phyloP scores from a whole-genome alignment of 1,139 yeast species.

The Candida tropicalis region DNA sequence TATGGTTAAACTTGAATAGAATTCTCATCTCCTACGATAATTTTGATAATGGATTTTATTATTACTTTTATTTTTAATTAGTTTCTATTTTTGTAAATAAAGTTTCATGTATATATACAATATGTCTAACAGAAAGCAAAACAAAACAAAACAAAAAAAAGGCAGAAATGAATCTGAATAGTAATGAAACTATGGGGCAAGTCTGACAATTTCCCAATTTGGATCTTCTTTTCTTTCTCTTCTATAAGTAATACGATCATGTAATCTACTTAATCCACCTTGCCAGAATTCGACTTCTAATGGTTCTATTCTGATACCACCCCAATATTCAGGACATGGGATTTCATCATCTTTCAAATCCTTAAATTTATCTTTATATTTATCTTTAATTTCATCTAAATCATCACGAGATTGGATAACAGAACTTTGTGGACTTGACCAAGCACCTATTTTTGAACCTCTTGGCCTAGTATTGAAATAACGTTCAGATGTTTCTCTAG shows the following conservation, averaged over 20 bases:
- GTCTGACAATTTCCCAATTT: conserved; percentile 65
- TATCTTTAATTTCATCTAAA: conserved; percentile 55
- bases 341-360: conserved; percentile 59
- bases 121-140: neutral
- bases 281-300: conserved; percentile 96
- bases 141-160: neutral
- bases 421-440: conserved; percentile 91
- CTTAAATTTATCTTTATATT: conserved; percentile 59
- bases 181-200: conserved; percentile 61
- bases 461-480: conserved; percentile 89
- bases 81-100: conserved; percentile 2
- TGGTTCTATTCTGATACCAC: conserved; percentile 88
- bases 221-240: conserved; percentile 50
- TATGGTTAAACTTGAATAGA: conserved; percentile 14
- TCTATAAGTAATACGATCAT: conserved; percentile 81
- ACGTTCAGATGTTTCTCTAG: conserved; percentile 70
- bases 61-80: neutral
- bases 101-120: conserved; percentile 6
- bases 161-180: neutral
- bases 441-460: conserved; percentile 93
- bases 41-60: neutral
- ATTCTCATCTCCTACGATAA: neutral
- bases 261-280: conserved; percentile 87
- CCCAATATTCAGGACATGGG: conserved; percentile 95
- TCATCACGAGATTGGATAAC: conserved; percentile 59